Conservation (phyloP, 805 yeast species). For the Lipomyces starkeyi region DNA sequence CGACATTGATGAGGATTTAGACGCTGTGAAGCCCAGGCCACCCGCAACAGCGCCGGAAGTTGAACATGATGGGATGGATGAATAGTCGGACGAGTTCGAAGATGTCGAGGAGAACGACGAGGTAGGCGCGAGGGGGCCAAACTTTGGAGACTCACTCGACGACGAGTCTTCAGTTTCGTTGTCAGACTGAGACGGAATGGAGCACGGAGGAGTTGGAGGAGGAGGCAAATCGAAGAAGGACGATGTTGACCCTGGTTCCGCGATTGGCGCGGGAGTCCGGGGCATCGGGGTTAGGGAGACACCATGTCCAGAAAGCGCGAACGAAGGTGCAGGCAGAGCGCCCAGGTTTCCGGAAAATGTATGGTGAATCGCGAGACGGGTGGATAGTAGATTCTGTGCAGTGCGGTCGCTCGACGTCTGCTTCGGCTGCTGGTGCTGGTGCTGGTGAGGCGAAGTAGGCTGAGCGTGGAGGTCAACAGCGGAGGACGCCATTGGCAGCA, state of each 20-base stretch:
- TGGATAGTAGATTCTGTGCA: background rate
- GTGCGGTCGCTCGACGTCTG: background rate
- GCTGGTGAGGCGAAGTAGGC: background rate
- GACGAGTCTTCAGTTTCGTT: background rate
- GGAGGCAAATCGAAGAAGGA: slow-evolving; percentile 8
- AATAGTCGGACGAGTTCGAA: slow-evolving; percentile 9
- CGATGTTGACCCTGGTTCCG: background rate
- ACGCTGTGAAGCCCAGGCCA: background rate
- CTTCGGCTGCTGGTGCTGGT: background rate
- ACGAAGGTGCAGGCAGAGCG: background rate
- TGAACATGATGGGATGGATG: background rate
- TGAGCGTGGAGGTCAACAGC: background rate
- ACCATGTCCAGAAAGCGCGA: background rate
- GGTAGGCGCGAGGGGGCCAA: background rate
- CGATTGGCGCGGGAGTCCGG: background rate
- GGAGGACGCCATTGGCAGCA: background rate
- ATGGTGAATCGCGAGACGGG: slow-evolving; percentile 1
- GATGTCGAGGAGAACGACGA: slow-evolving; percentile 8
- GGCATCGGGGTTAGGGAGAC: background rate
- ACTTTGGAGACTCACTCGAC: background rate
- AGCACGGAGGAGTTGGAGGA: slow-evolving; percentile 10
- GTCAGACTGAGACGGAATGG: slow-evolving; percentile 2
- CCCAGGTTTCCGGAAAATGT: background rate
- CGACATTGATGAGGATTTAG: background rate
- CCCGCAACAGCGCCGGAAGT: background rate